Base-by-base conservation (phyloP, 208 protist genomes). In the Trypanosoma conorhini region DNA sequence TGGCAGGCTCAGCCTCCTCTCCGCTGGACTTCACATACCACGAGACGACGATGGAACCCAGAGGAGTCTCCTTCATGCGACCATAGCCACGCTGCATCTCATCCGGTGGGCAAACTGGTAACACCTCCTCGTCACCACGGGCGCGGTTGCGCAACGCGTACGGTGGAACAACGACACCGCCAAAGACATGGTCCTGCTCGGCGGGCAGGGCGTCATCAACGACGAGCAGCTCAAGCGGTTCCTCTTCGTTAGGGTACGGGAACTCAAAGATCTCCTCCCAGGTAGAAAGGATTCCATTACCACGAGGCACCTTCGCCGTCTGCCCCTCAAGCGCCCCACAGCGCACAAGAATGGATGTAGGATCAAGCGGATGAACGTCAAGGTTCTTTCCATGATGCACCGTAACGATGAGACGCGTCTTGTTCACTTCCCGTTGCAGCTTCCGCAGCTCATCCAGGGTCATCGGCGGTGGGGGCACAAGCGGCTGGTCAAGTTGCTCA, bases 181-280 rank as follows among this genome's bases (percentile, higher is more conserved):
- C 91, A 24, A 93, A 76, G 12, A 94, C 61, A 65, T 93, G 81
- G 52, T 77, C 65, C 58, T 88, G 73, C n/a, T 70, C 60, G 55
- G 73, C 71, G 12, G 87, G 80, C 24, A 91, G 75, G 5, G 79
- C 74, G 59, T 94, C 82, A 74, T 96, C 90, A 66, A 96, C 64
- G 24, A 96, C 83, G 33, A 93, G 80, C 51, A 96, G 80, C 79
- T 94, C 88, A 24, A 96, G 80, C 3, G 80, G 80, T 62, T 91
- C 86, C 42, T 87, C 79, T n/a, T 81, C 28, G 78, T 90, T 91
- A 46, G 86, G 84, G 79, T 94, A 96, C 5, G 91, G 88, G 69
- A 96, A 96, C 59, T 93, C 87, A 67, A 96, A 96, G 42, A 93
- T 87, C 77, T 94, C 91, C 56, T 93, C 91, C 91, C 91, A 96